Evolutionary conservation across 192 early-diverging fungal species (phyloP).

Genomic region (Dispira simplex): DNA sequence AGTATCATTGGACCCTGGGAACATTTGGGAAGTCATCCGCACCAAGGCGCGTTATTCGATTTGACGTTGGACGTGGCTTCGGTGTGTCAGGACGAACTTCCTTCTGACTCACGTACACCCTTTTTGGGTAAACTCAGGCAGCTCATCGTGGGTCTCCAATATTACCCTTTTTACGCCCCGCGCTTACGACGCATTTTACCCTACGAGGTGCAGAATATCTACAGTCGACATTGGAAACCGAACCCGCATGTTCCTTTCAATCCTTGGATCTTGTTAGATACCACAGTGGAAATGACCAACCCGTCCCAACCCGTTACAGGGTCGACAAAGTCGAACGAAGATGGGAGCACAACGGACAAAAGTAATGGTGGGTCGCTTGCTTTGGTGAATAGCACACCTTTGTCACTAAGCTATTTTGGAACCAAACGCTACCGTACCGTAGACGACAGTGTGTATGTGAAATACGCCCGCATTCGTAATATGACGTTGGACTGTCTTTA

Average conservation of each 20-base stretch:
- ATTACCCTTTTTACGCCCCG: neutral
- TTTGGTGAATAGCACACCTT: neutral
- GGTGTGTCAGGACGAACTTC: conserved; percentile 6
- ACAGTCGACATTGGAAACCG: conserved; percentile 2
- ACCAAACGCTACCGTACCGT: conserved; percentile 9
- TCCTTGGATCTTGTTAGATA: conserved; percentile 7
- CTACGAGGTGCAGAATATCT: conserved; percentile 2
- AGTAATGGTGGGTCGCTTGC: neutral
- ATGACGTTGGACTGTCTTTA: neutral
- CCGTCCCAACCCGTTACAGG: neutral
- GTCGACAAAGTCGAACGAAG: neutral
- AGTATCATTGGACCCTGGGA: neutral
- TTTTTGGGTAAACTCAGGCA: conserved; percentile 1
- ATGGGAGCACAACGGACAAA: neutral
- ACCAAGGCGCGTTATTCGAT: neutral
- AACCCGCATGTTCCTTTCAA: conserved; percentile 7
- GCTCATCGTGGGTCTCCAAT: neutral
- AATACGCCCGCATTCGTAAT: neutral
- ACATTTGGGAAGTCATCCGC: neutral
- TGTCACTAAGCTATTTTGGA: neutral
- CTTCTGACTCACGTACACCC: neutral
- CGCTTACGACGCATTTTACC: conserved; percentile 7
- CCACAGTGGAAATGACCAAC: neutral
- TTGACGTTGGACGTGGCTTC: conserved; percentile 6
- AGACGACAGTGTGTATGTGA: neutral